Evolutionary conservation across 164 flowering plant genomes (phyloP), one percentile per base, ranked within the genome.

Genomic region (Piper betle): DNA sequence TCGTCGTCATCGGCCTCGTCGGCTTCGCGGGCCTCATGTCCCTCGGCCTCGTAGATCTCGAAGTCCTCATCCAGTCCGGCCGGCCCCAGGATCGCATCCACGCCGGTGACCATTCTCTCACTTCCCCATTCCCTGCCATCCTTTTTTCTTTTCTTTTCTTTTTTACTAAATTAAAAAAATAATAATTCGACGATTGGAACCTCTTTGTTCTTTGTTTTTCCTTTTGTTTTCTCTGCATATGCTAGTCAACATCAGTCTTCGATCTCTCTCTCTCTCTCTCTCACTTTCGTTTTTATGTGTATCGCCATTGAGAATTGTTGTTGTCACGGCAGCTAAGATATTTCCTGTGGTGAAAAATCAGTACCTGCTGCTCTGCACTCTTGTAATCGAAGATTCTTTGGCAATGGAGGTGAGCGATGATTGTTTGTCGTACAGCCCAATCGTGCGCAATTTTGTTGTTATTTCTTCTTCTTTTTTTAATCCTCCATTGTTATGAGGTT

Each of bases 311-410:
- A 25, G 25, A 57, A 42, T n/a, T 52, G 19, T 63, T 60, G 37
- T 42, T 64, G 52, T 61, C n/a, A 55, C 72, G 73, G 70, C 90
- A 91, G 97, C 84, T 39, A 88, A 86, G 72, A 91, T 91, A 73
- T 85, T 78, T 61, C 92, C 94, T 0, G 94, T 91, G 71, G 97
- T 91, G 38, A 88, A 91, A 80, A 91, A 88, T 77, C 97, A 91
- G 70, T 96, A 91, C 76, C 86, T 88, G 55, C 75, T 91, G 64
- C 83, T 91, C 18, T 88, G 94, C 72, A 88, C 97, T 12, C 88
- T 91, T 46, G 73, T 91, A 75, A 82, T 91, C 19, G 96, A 90
- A 25, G 88, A 88, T 71, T 72, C 97, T 53, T 67, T 91, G 39
- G 92, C 97, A 15, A 86, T 91, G 96, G 96, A 91, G 96, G 97